These are phyloP conservation scores for Aspergillus biplanus DNA, from an alignment of 495 filamentous ascomycete species.

Conservation along the genomic window DNA sequence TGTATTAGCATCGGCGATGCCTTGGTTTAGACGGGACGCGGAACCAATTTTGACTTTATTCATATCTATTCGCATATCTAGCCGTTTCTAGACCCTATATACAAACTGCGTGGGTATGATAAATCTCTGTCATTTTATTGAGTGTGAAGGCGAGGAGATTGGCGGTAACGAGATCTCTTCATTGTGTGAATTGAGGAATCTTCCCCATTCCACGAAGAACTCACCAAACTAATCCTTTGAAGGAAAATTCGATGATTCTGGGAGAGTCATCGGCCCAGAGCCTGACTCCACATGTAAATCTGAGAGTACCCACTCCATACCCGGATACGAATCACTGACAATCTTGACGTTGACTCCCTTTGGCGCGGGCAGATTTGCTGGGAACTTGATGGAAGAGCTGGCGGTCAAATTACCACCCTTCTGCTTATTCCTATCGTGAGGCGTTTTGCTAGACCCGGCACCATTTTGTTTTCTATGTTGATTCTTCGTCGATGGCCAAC, in stretches of 20 bases:
- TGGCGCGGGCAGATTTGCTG: conserved; percentile 34
- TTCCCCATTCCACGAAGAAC: neutral
- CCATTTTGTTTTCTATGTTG: conserved; percentile 27
- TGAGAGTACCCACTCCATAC: conserved; percentile 66
- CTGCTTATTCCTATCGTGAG: conserved; percentile 25
- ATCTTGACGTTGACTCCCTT: conserved; percentile 68
- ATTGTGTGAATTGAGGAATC: too few species aligned
- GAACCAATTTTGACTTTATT: too few species aligned
- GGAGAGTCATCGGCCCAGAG: conserved; percentile 28
- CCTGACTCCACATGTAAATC: conserved; percentile 34
- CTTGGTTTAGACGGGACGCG: too few species aligned
- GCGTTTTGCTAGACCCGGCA: conserved; percentile 32
- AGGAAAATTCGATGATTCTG: conserved; percentile 20
- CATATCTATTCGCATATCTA: too few species aligned
- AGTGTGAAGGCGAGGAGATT: too few species aligned
- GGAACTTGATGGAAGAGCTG: conserved; percentile 63
- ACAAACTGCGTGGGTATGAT: too few species aligned
- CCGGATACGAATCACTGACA: conserved; percentile 84
- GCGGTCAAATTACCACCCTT: conserved; percentile 25
- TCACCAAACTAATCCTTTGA: neutral
- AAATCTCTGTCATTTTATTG: too few species aligned
- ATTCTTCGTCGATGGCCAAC: conserved; percentile 59
- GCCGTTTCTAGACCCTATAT: too few species aligned
- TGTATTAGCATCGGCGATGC: too few species aligned
- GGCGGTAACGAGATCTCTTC: too few species aligned